Conservation (phyloP, 2,329 filamentous ascomycete genomes). For the Paradendryphiella salina region DNA sequence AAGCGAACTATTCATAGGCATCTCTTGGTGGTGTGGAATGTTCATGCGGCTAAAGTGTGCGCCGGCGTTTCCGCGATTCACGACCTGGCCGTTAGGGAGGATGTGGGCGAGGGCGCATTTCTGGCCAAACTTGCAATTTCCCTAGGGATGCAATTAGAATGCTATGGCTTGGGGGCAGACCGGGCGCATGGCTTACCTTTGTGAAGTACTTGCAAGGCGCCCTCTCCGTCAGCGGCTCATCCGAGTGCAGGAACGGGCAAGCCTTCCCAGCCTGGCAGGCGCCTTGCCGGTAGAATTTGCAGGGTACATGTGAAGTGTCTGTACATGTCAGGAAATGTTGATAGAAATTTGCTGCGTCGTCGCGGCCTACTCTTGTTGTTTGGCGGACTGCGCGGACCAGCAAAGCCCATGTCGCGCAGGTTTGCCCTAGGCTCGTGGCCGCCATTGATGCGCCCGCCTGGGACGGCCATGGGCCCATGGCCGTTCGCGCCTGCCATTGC, state of each 20-base stretch:
- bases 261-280: conserved; percentile 94
- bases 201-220: conserved; percentile 97
- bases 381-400: conserved; percentile 52
- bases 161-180: neutral
- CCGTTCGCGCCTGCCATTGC: conserved; percentile 43
- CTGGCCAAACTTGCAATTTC: conserved; percentile 97
- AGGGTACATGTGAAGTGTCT: conserved; percentile 97
- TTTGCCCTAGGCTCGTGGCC: conserved; percentile 37
- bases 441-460: conserved; percentile 39
- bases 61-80: conserved; percentile 67
- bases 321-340: conserved; percentile 23
- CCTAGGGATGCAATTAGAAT: conserved; percentile 56
- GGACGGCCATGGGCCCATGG: conserved; percentile 45
- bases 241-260: conserved; percentile 94
- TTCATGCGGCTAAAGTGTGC: conserved; percentile 70
- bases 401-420: conserved; percentile 47
- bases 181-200: conserved; percentile 65
- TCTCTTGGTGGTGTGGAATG: conserved; percentile 66
- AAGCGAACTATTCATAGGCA: conserved; percentile 74
- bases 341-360: neutral
- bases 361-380: conserved; percentile 53
- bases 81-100: conserved; percentile 86
- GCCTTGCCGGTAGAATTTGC: conserved; percentile 98
- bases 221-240: conserved; percentile 80
- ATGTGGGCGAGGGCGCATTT: conserved; percentile 98